Base-by-base conservation (phyloP, 164 flowering plant species). In the Sedum album region DNA sequence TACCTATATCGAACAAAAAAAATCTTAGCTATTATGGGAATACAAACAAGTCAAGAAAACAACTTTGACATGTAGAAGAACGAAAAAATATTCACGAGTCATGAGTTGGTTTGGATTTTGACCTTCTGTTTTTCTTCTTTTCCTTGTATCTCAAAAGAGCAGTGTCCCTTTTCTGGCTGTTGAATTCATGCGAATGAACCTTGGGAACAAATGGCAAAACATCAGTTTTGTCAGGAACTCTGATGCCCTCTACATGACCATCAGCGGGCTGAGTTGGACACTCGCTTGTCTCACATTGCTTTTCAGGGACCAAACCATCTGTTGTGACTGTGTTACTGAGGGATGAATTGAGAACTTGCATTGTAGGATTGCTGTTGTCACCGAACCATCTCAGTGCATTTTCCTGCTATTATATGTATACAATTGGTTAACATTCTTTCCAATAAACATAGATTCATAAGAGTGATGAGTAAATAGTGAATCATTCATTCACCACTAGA, bases 1-100 rank as follows among this genome's bases (percentile, higher is more conserved):
- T 79, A 90, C 77, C 96, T 89, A 83, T 66, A 35, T 66, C 25
- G 2, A 17, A 33, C 38, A 2, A 1, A 5, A 36, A 3, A 14
- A 7, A 8, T 14, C 3, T 17, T 44, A 1, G 18, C 20, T 44
- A 18, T 13, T 44, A 18, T 14, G 26, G 6, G 5, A 2, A 36
- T 18, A 25, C 5, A 8, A 65, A 14, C 21, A 63, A 33, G 17
- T 35, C 2, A 38, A 44, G 15, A 44, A 35, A 23, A 51, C 5
- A n/a, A n/a, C n/a, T n/a, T n/a, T n/a, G n/a, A n/a, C n/a, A n/a
- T n/a, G n/a, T n/a, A n/a, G n/a, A n/a, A n/a, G n/a, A n/a, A n/a
- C n/a, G 1, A 20, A 17, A 0, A 49, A 5, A 49, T 49, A 49
- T 49, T 20, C 55, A 49, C 8, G 13, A 49, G 4, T 5, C 8